Evolutionary conservation across 768 basidiomycete genomes (phyloP).

Genomic region (Exidia glandulosa): DNA sequence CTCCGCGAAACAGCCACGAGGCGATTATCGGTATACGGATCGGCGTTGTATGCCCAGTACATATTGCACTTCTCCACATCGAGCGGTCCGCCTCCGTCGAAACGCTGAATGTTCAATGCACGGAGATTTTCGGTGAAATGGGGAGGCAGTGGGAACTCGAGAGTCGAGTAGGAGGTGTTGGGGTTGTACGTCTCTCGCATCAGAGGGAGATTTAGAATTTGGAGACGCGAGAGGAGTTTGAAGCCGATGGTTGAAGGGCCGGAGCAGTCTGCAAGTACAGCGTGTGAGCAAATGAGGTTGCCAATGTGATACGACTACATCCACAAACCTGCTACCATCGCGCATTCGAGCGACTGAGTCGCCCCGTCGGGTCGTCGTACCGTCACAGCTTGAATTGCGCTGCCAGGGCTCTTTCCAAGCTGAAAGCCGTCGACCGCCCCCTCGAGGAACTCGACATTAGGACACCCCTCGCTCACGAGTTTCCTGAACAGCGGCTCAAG

Average conservation of each 20-base stretch:
- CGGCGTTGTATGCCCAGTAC: background rate
- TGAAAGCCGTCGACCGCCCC: too few species aligned
- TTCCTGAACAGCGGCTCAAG: background rate
- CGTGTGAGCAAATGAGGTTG: background rate
- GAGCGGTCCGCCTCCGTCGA: background rate
- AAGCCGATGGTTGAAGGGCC: slow-evolving; percentile 17
- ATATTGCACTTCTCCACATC: too few species aligned
- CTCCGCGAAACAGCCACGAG: background rate
- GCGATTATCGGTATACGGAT: background rate
- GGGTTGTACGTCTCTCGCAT: slow-evolving; percentile 12
- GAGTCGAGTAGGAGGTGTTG: slow-evolving; percentile 12
- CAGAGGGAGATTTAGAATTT: background rate
- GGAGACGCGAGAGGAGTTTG: slow-evolving; percentile 15
- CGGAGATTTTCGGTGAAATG: background rate
- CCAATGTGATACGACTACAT: background rate
- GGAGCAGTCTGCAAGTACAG: slow-evolving; percentile 18
- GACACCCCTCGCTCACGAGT: background rate
- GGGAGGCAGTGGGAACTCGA: slow-evolving; percentile 7
- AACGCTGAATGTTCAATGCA: slow-evolving; percentile 12
- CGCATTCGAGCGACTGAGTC: too few species aligned
- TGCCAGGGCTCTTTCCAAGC: too few species aligned
- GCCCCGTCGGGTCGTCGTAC: too few species aligned
- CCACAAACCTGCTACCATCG: background rate
- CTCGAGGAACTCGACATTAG: slow-evolving; percentile 13
- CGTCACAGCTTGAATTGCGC: too few species aligned